Conservation (phyloP, 495 filamentous ascomycete genomes). For the Penicillium desertorum region DNA sequence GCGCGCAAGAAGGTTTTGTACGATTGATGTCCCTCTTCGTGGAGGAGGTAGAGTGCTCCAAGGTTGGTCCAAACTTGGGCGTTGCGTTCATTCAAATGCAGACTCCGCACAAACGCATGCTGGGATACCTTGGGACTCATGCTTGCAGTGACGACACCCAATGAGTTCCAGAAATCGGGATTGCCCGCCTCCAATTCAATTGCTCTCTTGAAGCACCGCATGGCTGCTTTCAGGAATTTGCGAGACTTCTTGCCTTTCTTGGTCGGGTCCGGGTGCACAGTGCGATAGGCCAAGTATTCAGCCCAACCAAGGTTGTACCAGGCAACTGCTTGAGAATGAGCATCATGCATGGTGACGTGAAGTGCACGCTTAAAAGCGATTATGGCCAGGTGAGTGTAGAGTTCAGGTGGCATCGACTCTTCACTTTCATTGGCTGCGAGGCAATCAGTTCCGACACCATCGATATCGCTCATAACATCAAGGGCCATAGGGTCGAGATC, state of each 20-base stretch:
- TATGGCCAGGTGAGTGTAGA: conserved; percentile 65
- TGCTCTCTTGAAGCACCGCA: conserved; percentile 92
- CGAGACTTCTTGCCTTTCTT: conserved; percentile 41
- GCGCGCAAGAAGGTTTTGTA: conserved; percentile 86
- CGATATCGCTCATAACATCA: conserved; percentile 65
- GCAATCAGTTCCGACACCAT: conserved; percentile 60
- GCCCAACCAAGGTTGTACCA: conserved; percentile 97
- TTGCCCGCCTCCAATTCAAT: conserved; percentile 96
- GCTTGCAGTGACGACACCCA: conserved; percentile 83
- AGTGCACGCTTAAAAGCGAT: conserved; percentile 86
- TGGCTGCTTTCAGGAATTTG: conserved; percentile 73
- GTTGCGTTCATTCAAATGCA: conserved; percentile 87
- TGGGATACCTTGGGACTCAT: conserved; percentile 87
- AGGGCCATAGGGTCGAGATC: conserved; percentile 55
- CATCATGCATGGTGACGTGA: conserved; percentile 66
- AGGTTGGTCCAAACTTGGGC: conserved; percentile 87
- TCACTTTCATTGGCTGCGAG: conserved; percentile 48
- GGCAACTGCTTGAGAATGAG: conserved; percentile 89
- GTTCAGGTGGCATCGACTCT: conserved; percentile 35
- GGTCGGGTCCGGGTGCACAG: conserved; percentile 48
- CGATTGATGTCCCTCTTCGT: conserved; percentile 78
- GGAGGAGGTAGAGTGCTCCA: conserved; percentile 78
- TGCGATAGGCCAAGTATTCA: conserved; percentile 77
- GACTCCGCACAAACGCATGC: conserved; percentile 87
- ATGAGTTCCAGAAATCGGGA: conserved; percentile 94